These are phyloP conservation scores for Paragyromitra xinjiangensis DNA, from an alignment of 495 filamentous ascomycete species.

Conservation along the genomic window DNA sequence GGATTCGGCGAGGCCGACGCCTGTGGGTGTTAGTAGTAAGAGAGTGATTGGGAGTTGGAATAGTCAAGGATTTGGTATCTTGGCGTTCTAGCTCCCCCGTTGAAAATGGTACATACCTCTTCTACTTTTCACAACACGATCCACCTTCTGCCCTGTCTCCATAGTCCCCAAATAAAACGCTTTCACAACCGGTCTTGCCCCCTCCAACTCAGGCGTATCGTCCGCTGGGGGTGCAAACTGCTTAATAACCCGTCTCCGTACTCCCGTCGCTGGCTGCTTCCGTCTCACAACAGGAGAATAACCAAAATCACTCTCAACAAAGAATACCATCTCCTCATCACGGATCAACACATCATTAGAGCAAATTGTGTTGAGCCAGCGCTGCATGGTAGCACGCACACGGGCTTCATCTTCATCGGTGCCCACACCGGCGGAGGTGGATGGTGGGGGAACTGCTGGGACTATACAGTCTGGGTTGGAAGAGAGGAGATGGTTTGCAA, in stretches of 20 bases:
- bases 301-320: slow-evolving; percentile 97
- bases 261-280: slow-evolving; percentile 97
- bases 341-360: slow-evolving; percentile 90
- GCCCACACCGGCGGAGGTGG: slow-evolving; percentile 92
- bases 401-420: slow-evolving; percentile 95
- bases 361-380: slow-evolving; percentile 94
- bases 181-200: slow-evolving; percentile 89
- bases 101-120: slow-evolving; percentile 70
- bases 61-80: neutral
- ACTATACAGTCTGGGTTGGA: slow-evolving; percentile 97
- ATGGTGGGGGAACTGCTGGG: slow-evolving; percentile 88
- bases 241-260: slow-evolving; percentile 92
- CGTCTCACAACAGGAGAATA: slow-evolving; percentile 94
- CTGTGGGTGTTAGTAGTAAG: slow-evolving; percentile 61
- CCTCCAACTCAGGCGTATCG: slow-evolving; percentile 92
- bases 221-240: slow-evolving; percentile 98
- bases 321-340: slow-evolving; percentile 95
- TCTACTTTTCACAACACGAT: slow-evolving; percentile 88
- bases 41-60: neutral
- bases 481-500: slow-evolving; percentile 92
- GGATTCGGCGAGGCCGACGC: slow-evolving; percentile 88
- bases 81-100: neutral
- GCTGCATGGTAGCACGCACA: slow-evolving; percentile 86
- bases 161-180: slow-evolving; percentile 94
- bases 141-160: slow-evolving; percentile 94